Base-by-base conservation (phyloP, 2,329 filamentous ascomycete species). In the Apiospora aurea region DNA sequence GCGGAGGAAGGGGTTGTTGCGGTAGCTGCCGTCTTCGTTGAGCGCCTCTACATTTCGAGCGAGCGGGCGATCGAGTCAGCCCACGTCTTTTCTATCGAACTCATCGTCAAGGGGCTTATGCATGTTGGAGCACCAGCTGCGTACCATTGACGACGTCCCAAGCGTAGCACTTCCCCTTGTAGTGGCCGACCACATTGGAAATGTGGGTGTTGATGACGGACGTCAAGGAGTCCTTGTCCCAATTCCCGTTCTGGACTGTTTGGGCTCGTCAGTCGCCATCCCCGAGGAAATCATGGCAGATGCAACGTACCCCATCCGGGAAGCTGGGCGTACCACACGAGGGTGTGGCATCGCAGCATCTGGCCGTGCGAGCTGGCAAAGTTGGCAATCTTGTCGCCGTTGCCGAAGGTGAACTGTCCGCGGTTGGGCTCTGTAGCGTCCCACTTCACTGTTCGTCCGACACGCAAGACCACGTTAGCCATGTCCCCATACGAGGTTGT, bases 371-470 rank as follows among this genome's bases (percentile, higher is more conserved):
- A 76, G 61, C 79, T 76, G 53, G 86, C 86, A 69, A 86, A 80
- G 67, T 81, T 77, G 68, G 85, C 79, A 41, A 87, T 82, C 67
- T 83, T 81, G 71, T 92, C 88, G 64, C 87, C 90, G 47, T 87
- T 84, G 43, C 86, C 88, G 80, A 85, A 92, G 80, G 89, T 89
- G 85, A 92, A 93, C 69, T 85, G 81, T 68, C 85, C 85, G 41
- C 84, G 87, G 67, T 85, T 76, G 2, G 90, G 89, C 80, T 93
- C 90, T 61, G 84, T 89, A 77, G 87, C 85, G 70, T 89, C 84
- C 89, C 88, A 92, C 77, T 81, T 61, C 53, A 61, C 53, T 61
- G 29, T 38, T 61, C n/a, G n/a, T n/a, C n/a, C n/a, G n/a, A n/a
- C n/a, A n/a, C n/a, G n/a, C n/a, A n/a, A n/a, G n/a, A n/a, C n/a